Conservation (phyloP, 257 asterid genomes). For the Gentiana straminea region DNA sequence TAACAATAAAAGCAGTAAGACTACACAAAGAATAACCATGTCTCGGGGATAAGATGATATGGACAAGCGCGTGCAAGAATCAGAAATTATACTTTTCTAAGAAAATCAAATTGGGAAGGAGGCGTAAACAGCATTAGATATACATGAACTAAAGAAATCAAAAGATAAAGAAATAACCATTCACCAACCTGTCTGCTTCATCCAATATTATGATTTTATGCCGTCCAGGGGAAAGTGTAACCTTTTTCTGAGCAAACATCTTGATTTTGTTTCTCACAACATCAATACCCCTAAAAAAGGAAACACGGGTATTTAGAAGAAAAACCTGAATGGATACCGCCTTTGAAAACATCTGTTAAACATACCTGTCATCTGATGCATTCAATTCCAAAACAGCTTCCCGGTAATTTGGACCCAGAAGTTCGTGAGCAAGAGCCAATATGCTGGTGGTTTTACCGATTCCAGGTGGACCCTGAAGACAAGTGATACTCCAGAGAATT, state of each 20-base stretch:
- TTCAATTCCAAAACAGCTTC: conserved; percentile 92
- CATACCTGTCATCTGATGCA: conserved; percentile 92
- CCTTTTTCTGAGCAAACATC: conserved; percentile 97
- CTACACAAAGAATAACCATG: too few species aligned
- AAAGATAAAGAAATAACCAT: too few species aligned
- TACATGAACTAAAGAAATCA: too few species aligned
- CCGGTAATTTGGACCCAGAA: conserved; percentile 74
- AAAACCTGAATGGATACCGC: background rate
- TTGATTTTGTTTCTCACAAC: conserved; percentile 95
- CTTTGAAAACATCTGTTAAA: background rate
- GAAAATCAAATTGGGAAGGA: too few species aligned
- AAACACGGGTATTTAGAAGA: background rate
- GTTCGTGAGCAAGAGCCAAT: conserved; percentile 93
- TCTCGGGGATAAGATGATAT: too few species aligned
- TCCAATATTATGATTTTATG: conserved; percentile 86
- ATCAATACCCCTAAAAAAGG: conserved; percentile 68
- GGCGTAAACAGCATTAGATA: too few species aligned
- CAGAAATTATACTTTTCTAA: too few species aligned
- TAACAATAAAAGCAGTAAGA: too few species aligned
- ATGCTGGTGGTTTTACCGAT: conserved; percentile 96
- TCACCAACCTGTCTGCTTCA: conserved; percentile 93
- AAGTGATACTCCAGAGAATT: background rate
- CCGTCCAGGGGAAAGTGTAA: conserved; percentile 81
- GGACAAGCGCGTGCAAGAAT: too few species aligned
- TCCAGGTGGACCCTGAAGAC: conserved; percentile 87